These are phyloP conservation scores for Neofusicoccum sp. DNA, from an alignment of 2,329 filamentous ascomycete genomes.

Conservation along the genomic window DNA sequence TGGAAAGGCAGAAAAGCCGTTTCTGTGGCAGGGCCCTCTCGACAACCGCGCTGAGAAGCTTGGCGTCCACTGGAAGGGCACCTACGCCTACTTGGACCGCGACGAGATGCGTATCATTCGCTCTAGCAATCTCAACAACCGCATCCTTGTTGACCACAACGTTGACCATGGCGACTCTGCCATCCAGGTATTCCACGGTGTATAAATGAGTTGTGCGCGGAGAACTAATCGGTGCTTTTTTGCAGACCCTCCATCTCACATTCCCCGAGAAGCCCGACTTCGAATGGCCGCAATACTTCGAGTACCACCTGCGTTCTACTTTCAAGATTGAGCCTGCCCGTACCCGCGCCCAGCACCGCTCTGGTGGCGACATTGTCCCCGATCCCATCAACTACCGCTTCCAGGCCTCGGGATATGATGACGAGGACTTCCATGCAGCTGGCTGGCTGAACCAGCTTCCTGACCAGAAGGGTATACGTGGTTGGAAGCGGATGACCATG, in stretches of 20 bases:
- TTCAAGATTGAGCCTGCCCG: slow-evolving; percentile 25
- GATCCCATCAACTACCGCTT: slow-evolving; percentile 32
- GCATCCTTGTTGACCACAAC: slow-evolving; percentile 31
- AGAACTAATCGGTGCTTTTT: background rate
- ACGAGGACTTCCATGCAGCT: slow-evolving; percentile 36
- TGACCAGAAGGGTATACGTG: slow-evolving; percentile 51
- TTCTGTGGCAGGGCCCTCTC: slow-evolving; percentile 45
- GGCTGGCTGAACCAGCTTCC: slow-evolving; percentile 57
- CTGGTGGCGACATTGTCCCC: background rate
- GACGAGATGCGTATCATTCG: slow-evolving; percentile 34
- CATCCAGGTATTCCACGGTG: background rate
- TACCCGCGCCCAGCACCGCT: slow-evolving; percentile 38
- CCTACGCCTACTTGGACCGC: slow-evolving; percentile 47
- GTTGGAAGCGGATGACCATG: slow-evolving; percentile 58
- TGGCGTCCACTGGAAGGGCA: slow-evolving; percentile 54
- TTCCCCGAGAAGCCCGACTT: slow-evolving; percentile 30
- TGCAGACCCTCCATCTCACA: slow-evolving; percentile 37
- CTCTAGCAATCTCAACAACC: slow-evolving; percentile 3
- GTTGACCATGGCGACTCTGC: slow-evolving; percentile 31
- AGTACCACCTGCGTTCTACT: slow-evolving; percentile 42
- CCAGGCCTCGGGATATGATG: slow-evolving; percentile 42
- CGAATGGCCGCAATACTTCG: slow-evolving; percentile 45
- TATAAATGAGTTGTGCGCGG: too few species aligned
- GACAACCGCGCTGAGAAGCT: slow-evolving; percentile 39
- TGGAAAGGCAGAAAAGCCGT: slow-evolving; percentile 41